Evolutionary conservation across 306 rosid genomes (phyloP).

Genomic region (Cicer arietinum): DNA sequence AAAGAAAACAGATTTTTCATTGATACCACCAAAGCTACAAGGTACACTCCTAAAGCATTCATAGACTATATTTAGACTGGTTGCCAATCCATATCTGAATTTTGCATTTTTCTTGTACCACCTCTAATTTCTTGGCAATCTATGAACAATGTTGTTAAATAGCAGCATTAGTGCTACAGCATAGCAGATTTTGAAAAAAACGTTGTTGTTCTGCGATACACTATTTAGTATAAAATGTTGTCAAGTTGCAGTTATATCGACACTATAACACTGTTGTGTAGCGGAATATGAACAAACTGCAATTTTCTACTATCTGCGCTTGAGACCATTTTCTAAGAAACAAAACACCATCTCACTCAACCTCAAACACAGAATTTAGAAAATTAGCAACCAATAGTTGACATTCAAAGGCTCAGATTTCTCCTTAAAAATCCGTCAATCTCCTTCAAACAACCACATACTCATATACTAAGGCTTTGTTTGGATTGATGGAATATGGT

Average conservation of each 20-base stretch:
- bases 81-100: neutral
- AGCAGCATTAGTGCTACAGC: too few species aligned
- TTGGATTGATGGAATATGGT: too few species aligned
- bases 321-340: neutral
- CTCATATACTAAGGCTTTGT: neutral
- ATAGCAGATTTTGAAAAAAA: too few species aligned
- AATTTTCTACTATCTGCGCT: too few species aligned
- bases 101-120: neutral
- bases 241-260: too few species aligned
- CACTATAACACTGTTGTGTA: too few species aligned
- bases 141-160: too few species aligned
- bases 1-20: neutral
- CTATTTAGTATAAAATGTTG: too few species aligned
- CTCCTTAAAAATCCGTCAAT: neutral
- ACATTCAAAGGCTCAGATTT: neutral
- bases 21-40: neutral
- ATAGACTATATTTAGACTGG: conserved; percentile 17
- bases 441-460: neutral
- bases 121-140: conserved; percentile 3
- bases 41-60: conserved; percentile 27
- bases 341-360: neutral
- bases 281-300: too few species aligned
- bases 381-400: neutral
- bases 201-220: too few species aligned
- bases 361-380: neutral